Evolutionary conservation across 768 basidiomycete species (phyloP), one percentile per base, ranked within the genome.

Genomic region (Collybia sp.): DNA sequence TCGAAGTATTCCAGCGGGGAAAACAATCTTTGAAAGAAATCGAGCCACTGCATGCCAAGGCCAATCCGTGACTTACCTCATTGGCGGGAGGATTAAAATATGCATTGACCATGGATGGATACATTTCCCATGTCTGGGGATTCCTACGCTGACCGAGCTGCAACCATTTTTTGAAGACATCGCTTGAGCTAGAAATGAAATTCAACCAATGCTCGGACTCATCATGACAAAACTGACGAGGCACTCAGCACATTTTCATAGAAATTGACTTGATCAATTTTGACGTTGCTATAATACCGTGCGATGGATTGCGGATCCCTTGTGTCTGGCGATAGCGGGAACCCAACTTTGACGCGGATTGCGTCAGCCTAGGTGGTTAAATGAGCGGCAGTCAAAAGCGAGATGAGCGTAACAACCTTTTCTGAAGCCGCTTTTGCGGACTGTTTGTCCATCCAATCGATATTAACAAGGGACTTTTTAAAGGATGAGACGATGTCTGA

Each of bases 1-100:
- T 52, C 85, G 91, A 13, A 98, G 68, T 56, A 98, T 93, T 18
- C 96, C 96, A 16, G 96, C 95, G 8, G 96, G 94, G 70, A 99
- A 97, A 16, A 93, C 90, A 43, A 94, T 93, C 85, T 90, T 37
- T 17, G 34, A 2, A 40, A 9, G 36, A 38, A 25, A 25, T 25
- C 25, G 8, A 25, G 8, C 25, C 25, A 25, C 25, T 25, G 25
- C 3, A 25, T 25, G 25, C 25, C 8, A 8, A 25, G n/a, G 25
- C 25, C 8, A 4, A 8, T 25, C 25, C 25, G 4, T 25, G 16
- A 43, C 66, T 33, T 49, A 88, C 88, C 74, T 95, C 93, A 52
- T 93, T 93, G 1, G 85, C 82, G 9, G 89, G 85, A 30, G 92
- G 85, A 50, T 83, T 85, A 67, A 83, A 92, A 65, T 93, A 93